Percentiles rank a stretch among this genome's conserved stretches.
These are phyloP conservation scores for Phaeoacremonium minimum DNA, from an alignment of 2,329 filamentous ascomycete genomes.

Conservation along the genomic window DNA sequence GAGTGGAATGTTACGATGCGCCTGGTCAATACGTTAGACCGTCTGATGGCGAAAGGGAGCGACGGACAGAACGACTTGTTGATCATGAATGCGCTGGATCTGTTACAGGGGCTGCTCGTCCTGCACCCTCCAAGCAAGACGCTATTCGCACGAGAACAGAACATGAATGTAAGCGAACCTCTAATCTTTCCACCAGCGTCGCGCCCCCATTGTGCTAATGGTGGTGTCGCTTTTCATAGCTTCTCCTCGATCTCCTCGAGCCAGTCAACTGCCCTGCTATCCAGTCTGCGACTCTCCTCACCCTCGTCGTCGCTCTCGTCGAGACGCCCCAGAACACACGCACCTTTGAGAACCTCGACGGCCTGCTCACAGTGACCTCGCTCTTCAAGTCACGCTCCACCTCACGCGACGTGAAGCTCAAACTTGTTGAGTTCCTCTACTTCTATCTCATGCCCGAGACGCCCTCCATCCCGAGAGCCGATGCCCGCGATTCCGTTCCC, in stretches of 20 bases:
- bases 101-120: constrained; percentile 83
- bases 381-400: constrained; percentile 89
- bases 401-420: constrained; percentile 84
- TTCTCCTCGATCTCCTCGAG: constrained; percentile 91
- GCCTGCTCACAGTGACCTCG: constrained; percentile 84
- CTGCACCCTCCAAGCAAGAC: constrained; percentile 86
- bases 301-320: constrained; percentile 83
- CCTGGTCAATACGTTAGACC: constrained; percentile 79
- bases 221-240: constrained; percentile 25
- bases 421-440: constrained; percentile 95
- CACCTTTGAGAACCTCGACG: constrained; percentile 87
- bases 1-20: constrained; percentile 95
- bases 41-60: constrained; percentile 76
- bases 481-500: constrained; percentile 23
- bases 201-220: neutral
- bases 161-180: constrained; percentile 75
- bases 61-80: constrained; percentile 83
- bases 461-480: constrained; percentile 49
- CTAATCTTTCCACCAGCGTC: neutral
- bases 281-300: constrained; percentile 84
- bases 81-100: constrained; percentile 81
- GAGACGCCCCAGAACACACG: constrained; percentile 84
- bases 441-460: constrained; percentile 97
- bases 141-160: constrained; percentile 81
- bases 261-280: constrained; percentile 88